A percentile compares a stretch with the other conserved stretches of the same genome.
Evolutionary conservation across 2,329 filamentous ascomycete species (phyloP).

Genomic region (Apiospora marii): DNA sequence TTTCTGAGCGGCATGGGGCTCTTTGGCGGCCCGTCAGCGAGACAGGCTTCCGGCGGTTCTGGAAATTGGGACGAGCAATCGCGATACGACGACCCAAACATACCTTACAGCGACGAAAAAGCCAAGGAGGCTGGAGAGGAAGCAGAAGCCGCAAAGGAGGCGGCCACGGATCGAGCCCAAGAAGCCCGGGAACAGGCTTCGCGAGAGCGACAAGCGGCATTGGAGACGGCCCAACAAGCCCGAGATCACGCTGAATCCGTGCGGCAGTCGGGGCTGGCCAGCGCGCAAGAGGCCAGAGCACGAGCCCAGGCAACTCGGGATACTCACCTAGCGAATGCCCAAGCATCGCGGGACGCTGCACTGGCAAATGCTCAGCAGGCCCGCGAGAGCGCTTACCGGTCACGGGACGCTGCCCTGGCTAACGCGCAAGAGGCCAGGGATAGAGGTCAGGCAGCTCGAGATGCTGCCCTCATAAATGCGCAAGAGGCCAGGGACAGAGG

Average conservation of each 20-base stretch:
- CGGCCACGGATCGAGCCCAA: not conserved
- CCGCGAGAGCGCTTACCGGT: not conserved
- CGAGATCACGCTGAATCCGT: not conserved
- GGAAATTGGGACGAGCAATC: not conserved
- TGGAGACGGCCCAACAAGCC: not conserved
- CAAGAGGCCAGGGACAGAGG: not conserved
- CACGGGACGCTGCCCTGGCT: not conserved
- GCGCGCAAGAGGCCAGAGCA: not conserved
- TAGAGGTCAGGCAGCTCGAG: not conserved
- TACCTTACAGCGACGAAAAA: not conserved
- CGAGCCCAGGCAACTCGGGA: not conserved
- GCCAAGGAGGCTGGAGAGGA: not conserved
- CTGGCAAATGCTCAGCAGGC: not conserved
- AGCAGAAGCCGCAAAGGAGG: not conserved
- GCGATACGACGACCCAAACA: not conserved
- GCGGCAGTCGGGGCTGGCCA: constrained; percentile 5
- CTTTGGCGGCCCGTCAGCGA: not conserved
- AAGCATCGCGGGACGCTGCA: not conserved
- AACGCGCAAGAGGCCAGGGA: not conserved
- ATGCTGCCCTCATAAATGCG: not conserved
- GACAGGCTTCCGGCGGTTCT: not conserved
- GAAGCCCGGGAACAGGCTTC: constrained; percentile 18
- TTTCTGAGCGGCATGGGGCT: constrained; percentile 21
- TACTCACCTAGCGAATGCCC: not conserved
- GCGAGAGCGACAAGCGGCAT: constrained; percentile 2